Evolutionary conservation across 805 yeast species (phyloP).

Genomic region (Diddensiella santjacobensis): DNA sequence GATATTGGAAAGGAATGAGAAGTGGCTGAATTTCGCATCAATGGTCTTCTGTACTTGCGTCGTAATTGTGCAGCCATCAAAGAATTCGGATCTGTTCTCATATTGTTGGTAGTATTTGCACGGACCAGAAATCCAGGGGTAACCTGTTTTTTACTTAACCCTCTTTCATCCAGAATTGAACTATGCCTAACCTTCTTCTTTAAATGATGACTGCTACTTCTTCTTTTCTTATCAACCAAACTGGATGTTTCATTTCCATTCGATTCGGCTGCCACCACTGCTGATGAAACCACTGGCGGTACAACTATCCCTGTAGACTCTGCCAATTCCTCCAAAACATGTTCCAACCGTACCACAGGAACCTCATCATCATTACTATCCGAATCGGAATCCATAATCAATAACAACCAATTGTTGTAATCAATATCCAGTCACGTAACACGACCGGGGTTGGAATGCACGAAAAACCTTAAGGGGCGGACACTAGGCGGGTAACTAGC

Average conservation of each 20-base stretch:
- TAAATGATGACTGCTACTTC: background rate
- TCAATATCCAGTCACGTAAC: too few relatives aligned
- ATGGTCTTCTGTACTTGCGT: background rate
- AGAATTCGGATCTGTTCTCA: background rate
- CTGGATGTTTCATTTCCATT: background rate
- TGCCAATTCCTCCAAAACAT: background rate
- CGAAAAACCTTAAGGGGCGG: too few relatives aligned
- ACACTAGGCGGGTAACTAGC: background rate
- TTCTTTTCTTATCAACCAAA: background rate
- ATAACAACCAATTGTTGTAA: too few relatives aligned
- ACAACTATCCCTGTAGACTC: background rate
- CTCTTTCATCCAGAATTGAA: background rate
- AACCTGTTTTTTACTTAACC: background rate
- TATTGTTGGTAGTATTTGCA: background rate
- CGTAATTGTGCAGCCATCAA: background rate
- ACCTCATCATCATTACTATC: conserved; percentile 12
- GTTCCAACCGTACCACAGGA: conserved; percentile 10
- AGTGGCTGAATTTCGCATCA: background rate
- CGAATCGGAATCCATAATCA: background rate
- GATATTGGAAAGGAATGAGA: background rate
- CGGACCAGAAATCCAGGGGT: background rate
- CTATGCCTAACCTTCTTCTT: background rate
- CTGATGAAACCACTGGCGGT: background rate
- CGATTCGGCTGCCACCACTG: background rate
- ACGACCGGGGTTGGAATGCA: too few relatives aligned